Evolutionary conservation across 495 filamentous ascomycete species (phyloP), one percentile per base, ranked within the genome.

Genomic region (Parathielavia appendiculata): DNA sequence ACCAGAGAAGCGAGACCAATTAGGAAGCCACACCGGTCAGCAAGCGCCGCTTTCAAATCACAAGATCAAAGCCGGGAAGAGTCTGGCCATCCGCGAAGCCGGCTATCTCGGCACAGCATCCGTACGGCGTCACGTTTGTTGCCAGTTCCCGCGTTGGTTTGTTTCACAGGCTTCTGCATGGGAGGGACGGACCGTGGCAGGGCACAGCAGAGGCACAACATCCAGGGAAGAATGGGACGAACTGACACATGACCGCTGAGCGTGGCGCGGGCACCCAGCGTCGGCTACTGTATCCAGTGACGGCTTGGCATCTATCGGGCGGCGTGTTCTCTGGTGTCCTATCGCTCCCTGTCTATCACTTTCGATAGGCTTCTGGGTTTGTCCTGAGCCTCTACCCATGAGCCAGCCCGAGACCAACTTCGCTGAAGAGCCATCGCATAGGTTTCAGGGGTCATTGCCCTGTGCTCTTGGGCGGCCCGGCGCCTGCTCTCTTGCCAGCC

Each of bases 161-260:
- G 51, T 54, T 45, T 35, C 52, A 45, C 52, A 19, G 36, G n/a
- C 32, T 55, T n/a, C 41, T 55, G 40, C 52, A 55, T 13, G 52
- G 11, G 17, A 54, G 52, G 52, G 41, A 55, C 52, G 52, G 52
- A 30, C 52, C 52, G 40, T 22, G 32, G 32, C 47, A 11, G 14
- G 26, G 30, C 16, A n/a, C n/a, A n/a, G n/a, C n/a, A 26, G 51
- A 54, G 23, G 34, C 51, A 44, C 51, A 32, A 34, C 51, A 16
- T 43, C 12, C 19, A 43, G 19, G 36, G 35, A 22, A 40, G 50
- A 36, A 17, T 40, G 35, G 36, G 13, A 40, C 5, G 9, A 36
- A 30, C 8, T 12, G 22, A 23, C 52, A 46, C 52, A 55, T 55
- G 52, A 23, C 23, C 6, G 40, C 16, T 26, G 22, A 9, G 32